Percentiles rank a stretch among this genome's conserved stretches.
These are phyloP conservation scores for Dactylellina drechsleri DNA, from an alignment of 2,329 filamentous ascomycete species.

Conservation along the genomic window DNA sequence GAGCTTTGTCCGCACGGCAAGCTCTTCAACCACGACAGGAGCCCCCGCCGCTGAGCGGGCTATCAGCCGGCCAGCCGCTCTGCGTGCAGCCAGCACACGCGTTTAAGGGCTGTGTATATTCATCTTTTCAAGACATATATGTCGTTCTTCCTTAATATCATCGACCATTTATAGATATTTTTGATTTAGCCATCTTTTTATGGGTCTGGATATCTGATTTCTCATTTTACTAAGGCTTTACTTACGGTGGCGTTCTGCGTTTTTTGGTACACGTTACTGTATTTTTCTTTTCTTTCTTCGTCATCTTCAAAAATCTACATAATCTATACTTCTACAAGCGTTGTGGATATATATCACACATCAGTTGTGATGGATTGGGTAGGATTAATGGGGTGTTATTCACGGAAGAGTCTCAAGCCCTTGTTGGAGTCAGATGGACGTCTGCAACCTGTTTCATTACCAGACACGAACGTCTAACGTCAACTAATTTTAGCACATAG, in stretches of 20 bases:
- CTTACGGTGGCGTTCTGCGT: conserved; percentile 41
- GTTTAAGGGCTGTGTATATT: conserved; percentile 25
- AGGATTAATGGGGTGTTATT: conserved; percentile 34
- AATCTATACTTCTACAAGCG: conserved; percentile 2
- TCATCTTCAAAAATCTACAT: conserved; percentile 11
- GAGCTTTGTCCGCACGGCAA: conserved; percentile 36
- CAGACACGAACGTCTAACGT: conserved; percentile 17
- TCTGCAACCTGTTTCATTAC: conserved; percentile 29
- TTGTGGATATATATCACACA: conserved; percentile 30
- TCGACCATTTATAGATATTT: conserved; percentile 6
- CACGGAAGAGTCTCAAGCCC: conserved; percentile 14
- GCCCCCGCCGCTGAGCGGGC: conserved; percentile 34
- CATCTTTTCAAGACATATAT: background rate
- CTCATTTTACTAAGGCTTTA: conserved; percentile 11
- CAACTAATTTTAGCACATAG: conserved; percentile 10
- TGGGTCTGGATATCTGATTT: conserved; percentile 12
- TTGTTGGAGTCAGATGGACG: conserved; percentile 3
- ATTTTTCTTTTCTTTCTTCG: background rate
- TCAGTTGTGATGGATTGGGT: conserved; percentile 16
- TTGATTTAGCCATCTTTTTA: background rate
- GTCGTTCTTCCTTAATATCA: background rate
- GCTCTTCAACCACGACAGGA: conserved; percentile 42
- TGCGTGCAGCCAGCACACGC: conserved; percentile 53
- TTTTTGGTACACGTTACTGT: conserved; percentile 4
- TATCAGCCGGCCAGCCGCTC: conserved; percentile 45